These are phyloP conservation scores for Chaetomiaceae sp. DNA, from an alignment of 2,329 filamentous ascomycete genomes.

Conservation along the genomic window DNA sequence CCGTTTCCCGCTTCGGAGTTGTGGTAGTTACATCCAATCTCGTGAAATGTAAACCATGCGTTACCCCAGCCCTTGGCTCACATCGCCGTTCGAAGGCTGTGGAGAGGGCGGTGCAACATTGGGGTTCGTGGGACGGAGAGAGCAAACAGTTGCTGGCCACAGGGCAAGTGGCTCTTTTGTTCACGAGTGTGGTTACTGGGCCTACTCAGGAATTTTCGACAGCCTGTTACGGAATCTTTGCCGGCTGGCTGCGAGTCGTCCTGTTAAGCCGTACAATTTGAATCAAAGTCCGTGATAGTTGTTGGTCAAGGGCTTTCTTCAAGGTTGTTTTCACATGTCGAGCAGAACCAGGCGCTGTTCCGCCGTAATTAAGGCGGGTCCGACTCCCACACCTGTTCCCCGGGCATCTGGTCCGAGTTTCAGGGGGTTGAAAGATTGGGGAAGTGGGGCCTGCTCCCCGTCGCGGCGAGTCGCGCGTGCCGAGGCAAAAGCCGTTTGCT, in stretches of 20 bases:
- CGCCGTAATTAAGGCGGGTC: slow-evolving; percentile 14
- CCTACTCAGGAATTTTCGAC: no score
- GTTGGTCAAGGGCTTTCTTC: no score
- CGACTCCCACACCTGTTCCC: slow-evolving; percentile 8
- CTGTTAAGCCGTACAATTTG: no score
- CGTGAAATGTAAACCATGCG: no score
- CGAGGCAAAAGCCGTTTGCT: slow-evolving; percentile 21
- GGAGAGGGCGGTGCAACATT: neutral
- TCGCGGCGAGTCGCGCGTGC: slow-evolving; percentile 16
- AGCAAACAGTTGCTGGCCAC: no score
- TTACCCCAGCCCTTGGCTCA: no score
- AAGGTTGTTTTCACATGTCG: slow-evolving; percentile 18
- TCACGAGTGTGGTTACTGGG: no score
- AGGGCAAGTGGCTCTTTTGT: no score
- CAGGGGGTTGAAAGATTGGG: slow-evolving; percentile 16
- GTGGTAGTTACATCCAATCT: neutral
- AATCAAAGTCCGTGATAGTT: neutral
- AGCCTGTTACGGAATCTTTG: no score
- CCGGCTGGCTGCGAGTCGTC: no score
- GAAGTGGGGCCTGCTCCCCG: slow-evolving; percentile 15
- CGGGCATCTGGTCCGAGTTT: slow-evolving; percentile 11
- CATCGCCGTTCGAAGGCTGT: neutral
- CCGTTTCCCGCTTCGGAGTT: neutral
- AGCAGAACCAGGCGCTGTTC: neutral
- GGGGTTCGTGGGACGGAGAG: no score